These are phyloP conservation scores for Raphanus raphanistrum DNA, from an alignment of 345 rosid species.

Conservation along the genomic window DNA sequence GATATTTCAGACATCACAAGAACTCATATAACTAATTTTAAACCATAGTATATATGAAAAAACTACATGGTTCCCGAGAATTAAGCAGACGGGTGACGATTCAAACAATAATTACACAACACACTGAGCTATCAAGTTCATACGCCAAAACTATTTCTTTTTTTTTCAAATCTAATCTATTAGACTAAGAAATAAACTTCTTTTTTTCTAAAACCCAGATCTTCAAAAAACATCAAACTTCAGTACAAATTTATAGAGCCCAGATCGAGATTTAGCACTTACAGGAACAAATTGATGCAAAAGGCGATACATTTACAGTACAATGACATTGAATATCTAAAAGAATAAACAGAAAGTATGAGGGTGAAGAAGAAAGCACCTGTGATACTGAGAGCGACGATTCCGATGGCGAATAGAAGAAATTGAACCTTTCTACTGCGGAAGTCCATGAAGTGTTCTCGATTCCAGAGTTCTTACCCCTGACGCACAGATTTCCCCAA, in stretches of 20 bases:
- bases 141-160: background rate
- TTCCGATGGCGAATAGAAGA: constrained; percentile 50
- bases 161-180: background rate
- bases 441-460: constrained; percentile 52
- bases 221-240: background rate
- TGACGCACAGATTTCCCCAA: background rate
- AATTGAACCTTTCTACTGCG: constrained; percentile 51
- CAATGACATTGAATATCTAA: background rate
- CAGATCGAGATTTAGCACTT: constrained; percentile 20
- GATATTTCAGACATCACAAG: constrained; percentile 7
- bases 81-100: background rate
- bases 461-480: background rate
- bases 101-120: background rate
- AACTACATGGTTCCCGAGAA: background rate
- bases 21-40: background rate
- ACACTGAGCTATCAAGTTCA: background rate
- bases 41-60: background rate
- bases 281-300: background rate
- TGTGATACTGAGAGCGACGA: constrained; percentile 65
- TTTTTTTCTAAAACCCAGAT: background rate
- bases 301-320: constrained; percentile 6
- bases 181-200: background rate
- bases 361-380: constrained; percentile 43
- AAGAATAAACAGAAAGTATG: background rate
- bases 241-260: background rate